phyloP scores from a whole-genome alignment of 257 asterid species.

The Eustoma russellianum region DNA sequence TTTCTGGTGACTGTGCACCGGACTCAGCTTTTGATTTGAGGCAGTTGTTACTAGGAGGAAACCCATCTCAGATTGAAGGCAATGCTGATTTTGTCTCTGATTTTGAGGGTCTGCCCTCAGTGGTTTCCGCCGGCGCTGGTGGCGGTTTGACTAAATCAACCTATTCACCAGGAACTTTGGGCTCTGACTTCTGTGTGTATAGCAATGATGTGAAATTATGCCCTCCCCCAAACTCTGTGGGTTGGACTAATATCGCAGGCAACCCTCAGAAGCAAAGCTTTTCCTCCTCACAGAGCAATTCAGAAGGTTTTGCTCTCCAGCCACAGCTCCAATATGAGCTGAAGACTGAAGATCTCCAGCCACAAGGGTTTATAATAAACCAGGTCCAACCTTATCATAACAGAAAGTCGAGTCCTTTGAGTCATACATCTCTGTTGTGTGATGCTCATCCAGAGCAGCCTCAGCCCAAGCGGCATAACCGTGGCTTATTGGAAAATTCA shows the following conservation, averaged over 20 bases:
- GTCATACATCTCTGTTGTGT: slow-evolving; percentile 1
- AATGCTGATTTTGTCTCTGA: slow-evolving; percentile 17
- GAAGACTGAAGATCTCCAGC: slow-evolving; percentile 9
- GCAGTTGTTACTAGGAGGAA: slow-evolving; percentile 17
- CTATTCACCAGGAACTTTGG: slow-evolving; percentile 10
- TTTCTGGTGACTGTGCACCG: slow-evolving; percentile 21
- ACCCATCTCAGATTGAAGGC: slow-evolving; percentile 12
- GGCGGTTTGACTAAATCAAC: slow-evolving; percentile 10
- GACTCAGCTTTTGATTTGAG: slow-evolving; percentile 21
- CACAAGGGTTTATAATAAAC: slow-evolving; percentile 5
- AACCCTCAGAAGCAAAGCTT: slow-evolving; percentile 11
- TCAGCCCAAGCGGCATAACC: slow-evolving; percentile 26
- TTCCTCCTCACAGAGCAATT: not conserved
- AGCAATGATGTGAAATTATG: slow-evolving; percentile 17
- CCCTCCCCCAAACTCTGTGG: slow-evolving; percentile 7
- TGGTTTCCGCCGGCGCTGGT: slow-evolving; percentile 10
- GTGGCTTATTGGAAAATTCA: slow-evolving; percentile 6
- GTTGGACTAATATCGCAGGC: not conserved
- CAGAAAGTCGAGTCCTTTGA: slow-evolving; percentile 10
- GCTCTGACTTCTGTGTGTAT: slow-evolving; percentile 7
- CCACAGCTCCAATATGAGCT: slow-evolving; percentile 15
- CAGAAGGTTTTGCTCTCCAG: slow-evolving; percentile 5
- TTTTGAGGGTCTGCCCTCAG: slow-evolving; percentile 12
- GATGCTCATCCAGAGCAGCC: slow-evolving; percentile 21
- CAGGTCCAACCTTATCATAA: slow-evolving; percentile 16